Base-by-base conservation (phyloP, 495 filamentous ascomycete genomes). In the Talaromyces adpressus region DNA sequence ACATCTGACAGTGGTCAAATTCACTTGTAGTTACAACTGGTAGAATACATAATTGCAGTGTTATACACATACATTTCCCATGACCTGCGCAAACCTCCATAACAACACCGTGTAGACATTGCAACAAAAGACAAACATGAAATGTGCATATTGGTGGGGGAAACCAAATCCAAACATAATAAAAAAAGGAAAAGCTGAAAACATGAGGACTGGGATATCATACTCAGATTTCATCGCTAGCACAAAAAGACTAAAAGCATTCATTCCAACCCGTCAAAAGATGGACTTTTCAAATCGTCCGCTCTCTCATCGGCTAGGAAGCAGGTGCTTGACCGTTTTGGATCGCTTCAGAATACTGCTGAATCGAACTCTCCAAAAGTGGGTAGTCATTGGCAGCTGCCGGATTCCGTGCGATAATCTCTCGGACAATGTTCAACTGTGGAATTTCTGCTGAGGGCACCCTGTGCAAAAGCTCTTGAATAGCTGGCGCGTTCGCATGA, bases 391-490 rank as follows among this genome's bases (percentile, higher is more conserved):
- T 62, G 3, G 74, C 77, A 11, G 77, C 74, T 2, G 74, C 71
- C 1, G 81, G 82, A 52, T 88, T 82, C 0, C 77, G 76, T 56
- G 75, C 74, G 9, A 87, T 75, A 23, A 89, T 85, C 57, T 81
- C 78, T 41, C 80, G 79, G 62, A 92, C 82, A 11, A 90, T 77
- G 29, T 79, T 77, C 77, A 91, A 85, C 69, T 92, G 88, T 3
- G 74, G 72, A 14, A 81, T 75, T 34, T 84, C 77, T 76, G 87
- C 87, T 20, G 79, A 80, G 6, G 83, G 84, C 1, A 85, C 86
- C 59, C 89, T 85, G 11, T 85, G 82, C 16, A 92, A 76, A 6
- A 91, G 73, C 66, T 90, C 85, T n/a, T 79, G 74, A 5, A 91
- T 83, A 0, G 87, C 86, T 1, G 87, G 86, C 9, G 84, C 81